Conservation (phyloP, 139 green algal species). For the Astrephomene gubernaculifera region DNA sequence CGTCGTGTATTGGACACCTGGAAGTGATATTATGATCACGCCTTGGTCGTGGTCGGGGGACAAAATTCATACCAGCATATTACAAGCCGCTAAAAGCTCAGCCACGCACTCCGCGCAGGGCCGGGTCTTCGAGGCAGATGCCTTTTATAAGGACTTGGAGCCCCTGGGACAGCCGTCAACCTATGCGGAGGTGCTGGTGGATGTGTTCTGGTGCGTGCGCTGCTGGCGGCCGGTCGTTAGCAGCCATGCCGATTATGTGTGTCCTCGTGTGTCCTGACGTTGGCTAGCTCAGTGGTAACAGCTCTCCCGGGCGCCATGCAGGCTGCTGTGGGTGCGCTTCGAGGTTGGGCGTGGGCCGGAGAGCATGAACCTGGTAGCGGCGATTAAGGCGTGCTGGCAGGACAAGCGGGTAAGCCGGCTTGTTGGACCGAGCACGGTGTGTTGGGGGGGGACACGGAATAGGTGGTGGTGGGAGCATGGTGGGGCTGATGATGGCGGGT, state of each 20-base stretch:
- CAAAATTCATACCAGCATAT: not conserved
- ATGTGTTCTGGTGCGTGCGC: slow-evolving; percentile 53
- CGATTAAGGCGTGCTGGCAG: slow-evolving; percentile 47
- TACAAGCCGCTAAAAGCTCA: not conserved
- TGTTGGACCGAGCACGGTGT: not conserved
- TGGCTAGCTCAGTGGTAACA: not conserved
- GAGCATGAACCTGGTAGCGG: slow-evolving; percentile 46
- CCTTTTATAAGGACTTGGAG: slow-evolving; percentile 37
- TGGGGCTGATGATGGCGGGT: not conserved
- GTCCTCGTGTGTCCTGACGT: not conserved
- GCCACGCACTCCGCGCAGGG: not conserved
- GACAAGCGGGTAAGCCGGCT: slow-evolving; percentile 50
- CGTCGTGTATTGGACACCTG: not conserved
- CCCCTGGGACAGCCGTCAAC: not conserved
- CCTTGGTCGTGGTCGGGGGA: not conserved
- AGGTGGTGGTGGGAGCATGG: not conserved
- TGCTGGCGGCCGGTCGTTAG: not conserved
- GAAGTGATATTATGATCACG: not conserved
- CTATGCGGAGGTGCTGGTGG: slow-evolving; percentile 40
- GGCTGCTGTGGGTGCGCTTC: slow-evolving; percentile 54
- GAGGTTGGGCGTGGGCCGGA: slow-evolving; percentile 34
- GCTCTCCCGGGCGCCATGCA: not conserved
- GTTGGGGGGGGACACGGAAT: not conserved
- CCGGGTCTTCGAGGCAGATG: slow-evolving; percentile 4
- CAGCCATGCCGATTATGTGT: not conserved